These are phyloP conservation scores for Yamadazyma conglobata DNA, from an alignment of 1,139 yeast genomes.

Conservation along the genomic window DNA sequence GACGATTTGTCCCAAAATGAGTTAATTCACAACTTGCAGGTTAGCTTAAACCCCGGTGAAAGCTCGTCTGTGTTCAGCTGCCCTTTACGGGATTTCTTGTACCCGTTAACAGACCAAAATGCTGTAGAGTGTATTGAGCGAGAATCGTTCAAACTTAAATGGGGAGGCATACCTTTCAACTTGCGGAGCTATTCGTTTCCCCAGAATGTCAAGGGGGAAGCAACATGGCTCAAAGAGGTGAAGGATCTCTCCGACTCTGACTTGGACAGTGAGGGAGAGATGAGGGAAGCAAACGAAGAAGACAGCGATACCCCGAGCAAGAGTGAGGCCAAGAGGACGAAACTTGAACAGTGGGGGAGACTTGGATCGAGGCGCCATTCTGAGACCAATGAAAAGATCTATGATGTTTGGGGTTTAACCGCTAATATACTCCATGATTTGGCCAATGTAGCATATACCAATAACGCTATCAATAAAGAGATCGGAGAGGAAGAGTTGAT, in stretches of 20 bases:
- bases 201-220: constrained; percentile 51
- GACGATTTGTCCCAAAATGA: constrained; percentile 19
- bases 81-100: constrained; percentile 60
- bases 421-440: constrained; percentile 81
- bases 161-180: constrained; percentile 74
- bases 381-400: constrained; percentile 40
- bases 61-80: constrained; percentile 65
- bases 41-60: constrained; percentile 66
- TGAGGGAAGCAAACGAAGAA: constrained; percentile 10
- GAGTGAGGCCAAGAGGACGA: constrained; percentile 7
- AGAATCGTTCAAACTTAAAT: constrained; percentile 38
- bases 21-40: constrained; percentile 29
- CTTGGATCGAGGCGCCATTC: constrained; percentile 39
- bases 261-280: constrained; percentile 13
- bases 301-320: too few species aligned
- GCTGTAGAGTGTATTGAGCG: constrained; percentile 46
- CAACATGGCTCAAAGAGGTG: constrained; percentile 58
- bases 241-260: constrained; percentile 50
- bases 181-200: constrained; percentile 62
- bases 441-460: constrained; percentile 53
- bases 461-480: constrained; percentile 17
- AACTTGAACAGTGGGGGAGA: constrained; percentile 36
- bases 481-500: constrained; percentile 69
- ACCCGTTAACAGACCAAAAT: constrained; percentile 31
- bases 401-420: constrained; percentile 89